Percentiles rank a stretch among this genome's conserved stretches.
These are phyloP conservation scores for Aspergillus piperis DNA, from an alignment of 2,329 filamentous ascomycete genomes.

Conservation along the genomic window DNA sequence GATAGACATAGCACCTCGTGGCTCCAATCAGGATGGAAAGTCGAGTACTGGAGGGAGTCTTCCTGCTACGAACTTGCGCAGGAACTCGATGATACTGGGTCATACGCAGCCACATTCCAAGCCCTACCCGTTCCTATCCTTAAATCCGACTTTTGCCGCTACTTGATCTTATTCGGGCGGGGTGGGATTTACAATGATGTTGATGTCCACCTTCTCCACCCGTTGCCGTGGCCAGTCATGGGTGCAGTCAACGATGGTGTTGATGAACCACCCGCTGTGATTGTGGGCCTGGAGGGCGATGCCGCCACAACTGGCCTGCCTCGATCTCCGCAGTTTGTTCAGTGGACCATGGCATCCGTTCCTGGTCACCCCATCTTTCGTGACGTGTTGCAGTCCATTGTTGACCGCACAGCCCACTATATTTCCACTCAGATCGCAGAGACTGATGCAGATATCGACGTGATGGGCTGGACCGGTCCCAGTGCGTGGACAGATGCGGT, in stretches of 20 bases:
- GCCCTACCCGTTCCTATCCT: background rate
- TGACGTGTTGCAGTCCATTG: background rate
- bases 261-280: background rate
- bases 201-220: conserved; percentile 2
- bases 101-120: background rate
- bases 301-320: conserved; percentile 5
- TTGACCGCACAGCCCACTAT: background rate
- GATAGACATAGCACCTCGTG: conserved; percentile 2
- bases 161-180: conserved; percentile 6
- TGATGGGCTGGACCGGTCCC: conserved; percentile 11
- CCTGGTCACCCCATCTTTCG: conserved; percentile 3
- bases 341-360: conserved; percentile 9
- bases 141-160: conserved; percentile 8
- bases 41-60: conserved; percentile 9
- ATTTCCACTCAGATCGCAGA: background rate
- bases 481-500: conserved; percentile 9
- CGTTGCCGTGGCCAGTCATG: conserved; percentile 6
- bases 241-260: background rate
- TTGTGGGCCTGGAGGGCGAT: conserved; percentile 8
- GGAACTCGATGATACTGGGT: background rate
- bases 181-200: conserved; percentile 8
- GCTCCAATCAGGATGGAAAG: conserved; percentile 11
- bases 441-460: background rate
- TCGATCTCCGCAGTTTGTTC: conserved; percentile 11
- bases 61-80: conserved; percentile 1